Percentiles rank a stretch among this genome's conserved stretches.
Conservation (phyloP, 2,329 filamentous ascomycete species). For the Epicoccum nigrum region DNA sequence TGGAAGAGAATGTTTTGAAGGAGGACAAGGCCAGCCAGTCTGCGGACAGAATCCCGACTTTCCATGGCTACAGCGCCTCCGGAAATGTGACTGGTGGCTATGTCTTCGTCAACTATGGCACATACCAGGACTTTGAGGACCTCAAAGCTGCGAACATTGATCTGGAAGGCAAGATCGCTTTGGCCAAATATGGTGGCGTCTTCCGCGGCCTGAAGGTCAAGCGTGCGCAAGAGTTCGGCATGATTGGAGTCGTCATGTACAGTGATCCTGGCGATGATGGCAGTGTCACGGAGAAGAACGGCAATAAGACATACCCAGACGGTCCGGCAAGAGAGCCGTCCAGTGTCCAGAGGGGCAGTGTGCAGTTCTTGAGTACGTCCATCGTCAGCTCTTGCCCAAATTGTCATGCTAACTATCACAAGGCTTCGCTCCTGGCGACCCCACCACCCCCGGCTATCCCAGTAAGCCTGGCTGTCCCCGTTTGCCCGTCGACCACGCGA, state of each 20-base stretch:
- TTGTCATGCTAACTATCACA: constrained; percentile 18
- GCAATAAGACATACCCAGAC: constrained; percentile 77
- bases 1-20: constrained; percentile 83
- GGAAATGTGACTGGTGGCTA: constrained; percentile 89
- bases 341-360: constrained; percentile 87
- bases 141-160: constrained; percentile 75
- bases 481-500: constrained; percentile 70
- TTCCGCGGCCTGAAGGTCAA: constrained; percentile 94
- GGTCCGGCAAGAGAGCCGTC: constrained; percentile 87
- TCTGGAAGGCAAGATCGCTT: constrained; percentile 82
- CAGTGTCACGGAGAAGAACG: constrained; percentile 78
- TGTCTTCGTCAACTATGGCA: constrained; percentile 91
- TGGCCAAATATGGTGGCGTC: constrained; percentile 83
- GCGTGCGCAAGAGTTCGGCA: constrained; percentile 86
- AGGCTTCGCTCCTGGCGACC: constrained; percentile 71
- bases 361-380: constrained; percentile 62
- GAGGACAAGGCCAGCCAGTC: constrained; percentile 81
- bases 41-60: constrained; percentile 78
- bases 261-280: constrained; percentile 90
- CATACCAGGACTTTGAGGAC: constrained; percentile 83
- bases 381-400: no score
- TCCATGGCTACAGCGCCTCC: constrained; percentile 92
- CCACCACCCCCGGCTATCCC: constrained; percentile 91
- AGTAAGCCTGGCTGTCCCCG: constrained; percentile 88
- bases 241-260: constrained; percentile 85